Conservation (phyloP, 2,329 filamentous ascomycete species). For the Colletotrichum cereale region DNA sequence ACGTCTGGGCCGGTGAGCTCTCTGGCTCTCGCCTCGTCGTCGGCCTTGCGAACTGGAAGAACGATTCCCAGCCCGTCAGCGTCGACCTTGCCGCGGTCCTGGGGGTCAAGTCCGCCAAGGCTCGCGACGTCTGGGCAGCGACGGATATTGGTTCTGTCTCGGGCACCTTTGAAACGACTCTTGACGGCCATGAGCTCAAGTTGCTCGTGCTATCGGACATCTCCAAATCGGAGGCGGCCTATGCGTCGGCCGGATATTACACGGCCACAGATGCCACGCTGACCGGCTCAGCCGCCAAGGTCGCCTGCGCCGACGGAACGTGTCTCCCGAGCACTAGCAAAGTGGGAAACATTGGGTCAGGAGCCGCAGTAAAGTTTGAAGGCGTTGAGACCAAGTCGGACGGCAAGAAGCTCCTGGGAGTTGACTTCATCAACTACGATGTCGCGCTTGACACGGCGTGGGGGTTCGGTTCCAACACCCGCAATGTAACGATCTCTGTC, state of each 20-base stretch:
- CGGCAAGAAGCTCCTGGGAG: slow-evolving; percentile 55
- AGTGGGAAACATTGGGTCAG: slow-evolving; percentile 52
- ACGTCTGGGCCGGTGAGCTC: slow-evolving; percentile 64
- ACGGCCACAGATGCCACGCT: slow-evolving; percentile 52
- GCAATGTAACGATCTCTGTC: slow-evolving; percentile 63
- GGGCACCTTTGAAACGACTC: slow-evolving; percentile 48
- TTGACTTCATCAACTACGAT: slow-evolving; percentile 67
- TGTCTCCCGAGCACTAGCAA: slow-evolving; percentile 60
- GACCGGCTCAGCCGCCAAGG: slow-evolving; percentile 50
- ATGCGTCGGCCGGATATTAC: slow-evolving; percentile 57
- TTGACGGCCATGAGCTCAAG: slow-evolving; percentile 55
- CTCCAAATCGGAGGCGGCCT: slow-evolving; percentile 41
- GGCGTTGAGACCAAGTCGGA: slow-evolving; percentile 46
- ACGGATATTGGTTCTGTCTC: slow-evolving; percentile 49
- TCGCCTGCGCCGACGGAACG: slow-evolving; percentile 51
- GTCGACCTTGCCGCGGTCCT: slow-evolving; percentile 54
- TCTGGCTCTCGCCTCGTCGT: slow-evolving; percentile 57
- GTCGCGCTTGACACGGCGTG: slow-evolving; percentile 50
- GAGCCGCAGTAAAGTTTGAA: slow-evolving; percentile 53
- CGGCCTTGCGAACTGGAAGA: slow-evolving; percentile 64
- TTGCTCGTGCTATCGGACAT: slow-evolving; percentile 55
- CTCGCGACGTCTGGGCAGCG: slow-evolving; percentile 56
- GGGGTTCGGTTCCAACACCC: slow-evolving; percentile 59
- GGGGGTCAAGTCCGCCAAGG: slow-evolving; percentile 55
- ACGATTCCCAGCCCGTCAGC: slow-evolving; percentile 55